Base-by-base conservation (phyloP, 1,139 yeast species). In the Pichia sp. region DNA sequence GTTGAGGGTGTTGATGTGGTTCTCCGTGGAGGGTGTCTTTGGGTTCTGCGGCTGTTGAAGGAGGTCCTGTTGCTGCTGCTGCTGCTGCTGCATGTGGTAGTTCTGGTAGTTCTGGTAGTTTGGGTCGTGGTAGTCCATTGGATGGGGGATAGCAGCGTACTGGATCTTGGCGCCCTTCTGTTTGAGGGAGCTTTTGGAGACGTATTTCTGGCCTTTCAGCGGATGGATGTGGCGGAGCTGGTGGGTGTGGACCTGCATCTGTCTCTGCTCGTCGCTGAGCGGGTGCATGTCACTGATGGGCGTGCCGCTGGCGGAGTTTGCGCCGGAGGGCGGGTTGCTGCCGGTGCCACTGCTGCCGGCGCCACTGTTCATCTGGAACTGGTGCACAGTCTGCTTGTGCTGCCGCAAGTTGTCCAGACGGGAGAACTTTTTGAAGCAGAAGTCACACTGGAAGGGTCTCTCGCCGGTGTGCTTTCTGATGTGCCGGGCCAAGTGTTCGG, bases 401-500 rank as follows among this genome's bases (percentile, higher is more conserved):
- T 91, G 98, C 54, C 96, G 79, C 57, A 91, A 74, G 66, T 91
- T 91, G 69, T 91, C 98, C 58, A 89, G 72, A 46, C 97, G 75
- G 28, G 93, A 83, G 65, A 91, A 91, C 64, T 83, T 80, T 62
- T 90, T 83, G 44, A 82, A 75, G 68, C 98, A 91, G 62, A 76
- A 80, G 48, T 87, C 87, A 68, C 98, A 91, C 52, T 88, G 82
- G 67, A 89, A 91, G 1, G 98, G 98, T 52, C 96, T 75, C 68
- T 91, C 98, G 44, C 97, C 98, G 1, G 97, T 90, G 66, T 90
- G 98, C 64, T 90, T 91, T 49, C 97, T 74, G 50, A 89, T 86
- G 70, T 90, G 98, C 56, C 98, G 76, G 2, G 96, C 96, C 61
- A 91, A 75, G 68, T 91, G 97, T 66, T 91, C 97, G 18, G 89